phyloP scores from a whole-genome alignment of 1,284 basidiomycete species.

The Puccinia polysora region DNA sequence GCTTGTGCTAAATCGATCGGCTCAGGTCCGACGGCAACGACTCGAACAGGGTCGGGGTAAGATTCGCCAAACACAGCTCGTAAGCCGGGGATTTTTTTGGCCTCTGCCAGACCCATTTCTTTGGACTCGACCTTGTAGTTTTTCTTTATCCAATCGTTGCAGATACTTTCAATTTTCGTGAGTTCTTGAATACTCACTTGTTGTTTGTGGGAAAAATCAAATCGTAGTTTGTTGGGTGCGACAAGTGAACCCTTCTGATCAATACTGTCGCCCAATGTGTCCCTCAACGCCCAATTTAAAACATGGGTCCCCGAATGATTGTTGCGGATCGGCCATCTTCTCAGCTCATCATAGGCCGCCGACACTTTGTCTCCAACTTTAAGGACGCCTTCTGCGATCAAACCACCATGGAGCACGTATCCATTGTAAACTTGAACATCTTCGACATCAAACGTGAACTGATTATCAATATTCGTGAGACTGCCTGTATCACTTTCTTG shows the following conservation, averaged over 20 bases:
- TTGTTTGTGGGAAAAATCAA: slow-evolving; percentile 96
- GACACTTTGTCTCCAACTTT: slow-evolving; percentile 66
- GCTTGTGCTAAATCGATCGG: slow-evolving; percentile 72
- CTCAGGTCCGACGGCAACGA: slow-evolving; percentile 82
- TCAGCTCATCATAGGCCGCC: slow-evolving; percentile 71
- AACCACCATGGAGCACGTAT: slow-evolving; percentile 84
- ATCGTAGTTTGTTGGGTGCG: slow-evolving; percentile 87
- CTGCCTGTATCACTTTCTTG: slow-evolving; percentile 96
- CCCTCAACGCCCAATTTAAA: slow-evolving; percentile 86
- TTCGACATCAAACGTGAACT: slow-evolving; percentile 85
- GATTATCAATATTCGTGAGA: slow-evolving; percentile 77
- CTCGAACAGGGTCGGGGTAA: slow-evolving; percentile 94
- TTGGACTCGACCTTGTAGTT: slow-evolving; percentile 84
- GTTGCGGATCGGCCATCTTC: slow-evolving; percentile 89
- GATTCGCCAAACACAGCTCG: slow-evolving; percentile 96
- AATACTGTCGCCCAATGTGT: slow-evolving; percentile 90
- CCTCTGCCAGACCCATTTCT: slow-evolving; percentile 75
- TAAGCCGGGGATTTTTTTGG: slow-evolving; percentile 82
- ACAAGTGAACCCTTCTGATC: slow-evolving; percentile 98
- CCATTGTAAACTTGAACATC: slow-evolving; percentile 84
- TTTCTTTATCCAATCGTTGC: slow-evolving; percentile 79
- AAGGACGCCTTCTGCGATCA: slow-evolving; percentile 64
- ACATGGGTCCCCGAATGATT: slow-evolving; percentile 99
- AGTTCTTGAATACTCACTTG: slow-evolving; percentile 72
- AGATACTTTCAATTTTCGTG: slow-evolving; percentile 74